Conservation (phyloP, 768 basidiomycete species). For the Multifurca ochricompacta region DNA sequence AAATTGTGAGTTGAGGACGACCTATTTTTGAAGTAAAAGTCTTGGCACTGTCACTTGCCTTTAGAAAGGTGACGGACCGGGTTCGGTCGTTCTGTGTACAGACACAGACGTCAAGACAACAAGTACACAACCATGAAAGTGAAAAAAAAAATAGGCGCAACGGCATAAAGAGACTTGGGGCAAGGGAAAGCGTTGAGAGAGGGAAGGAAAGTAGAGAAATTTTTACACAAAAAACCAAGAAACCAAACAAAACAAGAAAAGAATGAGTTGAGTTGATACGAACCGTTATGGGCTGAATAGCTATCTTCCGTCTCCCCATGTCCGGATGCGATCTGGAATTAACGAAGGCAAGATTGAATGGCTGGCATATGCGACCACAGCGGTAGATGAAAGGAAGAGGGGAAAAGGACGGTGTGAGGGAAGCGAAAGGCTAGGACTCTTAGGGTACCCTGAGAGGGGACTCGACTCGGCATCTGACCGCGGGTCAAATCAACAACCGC, state of each 20-base stretch:
- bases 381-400: constrained; percentile 9
- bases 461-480: constrained; percentile 18
- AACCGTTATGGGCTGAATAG: constrained; percentile 74
- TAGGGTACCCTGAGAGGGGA: constrained; percentile 5
- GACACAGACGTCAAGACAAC: constrained; percentile 30
- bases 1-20: constrained; percentile 49
- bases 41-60: constrained; percentile 41
- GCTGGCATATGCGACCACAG: constrained; percentile 3
- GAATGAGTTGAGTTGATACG: constrained; percentile 29
- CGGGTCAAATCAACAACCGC: constrained; percentile 19
- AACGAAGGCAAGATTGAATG: neutral
- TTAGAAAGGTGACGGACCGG: constrained; percentile 85
- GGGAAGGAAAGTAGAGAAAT: too few species aligned
- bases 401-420: constrained; percentile 9
- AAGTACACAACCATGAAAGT: constrained; percentile 8
- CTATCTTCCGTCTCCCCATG: constrained; percentile 76
- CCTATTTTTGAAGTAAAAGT: constrained; percentile 29
- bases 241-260: too few species aligned
- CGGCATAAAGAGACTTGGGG: constrained; percentile 7
- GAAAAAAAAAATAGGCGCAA: constrained; percentile 25
- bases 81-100: constrained; percentile 84
- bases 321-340: constrained; percentile 1
- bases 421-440: constrained; percentile 18
- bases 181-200: constrained; percentile 20
- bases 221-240: too few species aligned